Evolutionary conservation across 176 grass and related monocot species (phyloP), one percentile per base, ranked within the genome.

Genomic region (Eleusine coracana): DNA sequence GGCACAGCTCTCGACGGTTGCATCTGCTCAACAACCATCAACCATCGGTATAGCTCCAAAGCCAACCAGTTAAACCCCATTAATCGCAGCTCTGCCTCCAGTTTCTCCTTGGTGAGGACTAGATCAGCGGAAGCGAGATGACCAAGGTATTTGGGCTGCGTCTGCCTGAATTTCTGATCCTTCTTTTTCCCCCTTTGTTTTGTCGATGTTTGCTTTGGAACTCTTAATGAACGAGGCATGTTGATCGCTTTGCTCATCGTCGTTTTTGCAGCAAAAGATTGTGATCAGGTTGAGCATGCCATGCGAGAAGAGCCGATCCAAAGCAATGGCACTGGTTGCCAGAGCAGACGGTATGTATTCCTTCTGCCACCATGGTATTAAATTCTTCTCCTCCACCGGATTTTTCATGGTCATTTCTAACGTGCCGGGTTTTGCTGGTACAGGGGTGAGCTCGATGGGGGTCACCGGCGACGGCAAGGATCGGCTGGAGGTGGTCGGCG

Each of bases 401-500:
- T 59, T 29, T 14, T 7, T 18, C 17, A n/a, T 39, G 67, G 3
- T 21, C 10, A 23, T n/a, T 18, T 6, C 46, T 73, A 2, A 52
- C 25, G 4, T 6, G 18, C 15, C 5, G 8, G 27, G 18, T 6
- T 4, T 25, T 3, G 3, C 6, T 5, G 42, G 7, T 62, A 0
- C 45, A 85, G 91, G 94, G 18, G 87, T 90, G 25, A 84, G 12
- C 36, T 86, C 82, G 0, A 59, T 97, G 21, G 63, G n/a, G 11
- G 12, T 97, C 21, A 75, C 71, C 75, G 89, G 89, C n/a, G 82
- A 88, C 58, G 69, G 74, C 27, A 89, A 34, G 84, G 87, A 91
- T 46, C 84, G 66, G 50, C 81, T 94, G 36, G 87, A 88, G 83
- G 82, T 97, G 16, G 60, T 86, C 2, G 94, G 89, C 37, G 91